Conservation (phyloP, 2,329 filamentous ascomycete genomes). For the Periconia macrospinosa region DNA sequence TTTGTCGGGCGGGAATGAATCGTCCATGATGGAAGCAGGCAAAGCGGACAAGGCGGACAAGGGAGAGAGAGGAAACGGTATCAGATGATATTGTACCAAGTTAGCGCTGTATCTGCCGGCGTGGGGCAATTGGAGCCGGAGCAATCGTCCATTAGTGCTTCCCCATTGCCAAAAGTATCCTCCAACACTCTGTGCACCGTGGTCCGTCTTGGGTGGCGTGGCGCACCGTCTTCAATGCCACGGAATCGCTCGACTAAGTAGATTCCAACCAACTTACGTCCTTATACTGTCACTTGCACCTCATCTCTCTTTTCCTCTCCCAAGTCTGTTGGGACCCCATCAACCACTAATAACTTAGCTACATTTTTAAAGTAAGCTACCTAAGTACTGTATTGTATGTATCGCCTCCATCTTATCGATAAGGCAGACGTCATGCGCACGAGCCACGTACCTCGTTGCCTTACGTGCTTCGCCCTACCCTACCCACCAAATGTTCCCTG, state of each 20-base stretch:
- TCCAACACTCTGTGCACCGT: neutral
- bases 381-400: neutral
- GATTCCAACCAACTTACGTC: no score
- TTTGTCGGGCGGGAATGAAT: slow-evolving; percentile 9
- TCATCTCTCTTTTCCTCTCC: no score
- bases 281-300: no score
- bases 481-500: slow-evolving; percentile 6
- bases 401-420: neutral
- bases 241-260: no score
- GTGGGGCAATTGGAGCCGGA: slow-evolving; percentile 19
- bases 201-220: no score
- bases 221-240: no score
- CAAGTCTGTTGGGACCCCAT: no score
- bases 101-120: slow-evolving; percentile 1
- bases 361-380: no score
- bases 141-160: slow-evolving; percentile 14
- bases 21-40: no score
- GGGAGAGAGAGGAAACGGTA: no score
- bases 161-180: slow-evolving; percentile 11
- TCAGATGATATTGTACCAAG: no score
- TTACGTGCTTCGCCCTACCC: slow-evolving; percentile 1
- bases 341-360: neutral
- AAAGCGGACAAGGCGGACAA: no score
- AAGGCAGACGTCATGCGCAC: slow-evolving; percentile 10
- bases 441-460: slow-evolving; percentile 5